Evolutionary conservation across 2,329 filamentous ascomycete genomes (phyloP).

Genomic region (Didymella sp.): DNA sequence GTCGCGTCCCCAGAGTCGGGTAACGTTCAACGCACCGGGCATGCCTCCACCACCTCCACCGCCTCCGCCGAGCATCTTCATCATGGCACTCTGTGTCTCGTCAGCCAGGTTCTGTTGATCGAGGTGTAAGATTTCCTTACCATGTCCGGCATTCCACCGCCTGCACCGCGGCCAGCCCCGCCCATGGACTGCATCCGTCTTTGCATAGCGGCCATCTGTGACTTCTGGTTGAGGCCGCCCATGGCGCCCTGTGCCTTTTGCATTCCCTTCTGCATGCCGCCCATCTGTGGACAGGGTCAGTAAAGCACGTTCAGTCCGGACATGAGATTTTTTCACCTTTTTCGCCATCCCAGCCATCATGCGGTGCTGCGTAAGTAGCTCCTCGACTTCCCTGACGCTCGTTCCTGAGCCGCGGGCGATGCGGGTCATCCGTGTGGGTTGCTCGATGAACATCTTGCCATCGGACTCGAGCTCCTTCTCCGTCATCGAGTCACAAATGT

Average conservation of each 20-base stretch:
- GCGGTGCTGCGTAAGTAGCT: conserved; percentile 93
- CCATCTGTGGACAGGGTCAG: conserved; percentile 62
- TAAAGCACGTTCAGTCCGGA: not conserved
- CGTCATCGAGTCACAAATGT: conserved; percentile 98
- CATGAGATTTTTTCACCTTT: conserved; percentile 57
- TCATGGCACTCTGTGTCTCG: conserved; percentile 65
- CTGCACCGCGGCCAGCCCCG: conserved; percentile 67
- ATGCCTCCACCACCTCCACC: conserved; percentile 66
- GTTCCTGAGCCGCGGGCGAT: conserved; percentile 91
- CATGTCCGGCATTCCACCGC: conserved; percentile 74
- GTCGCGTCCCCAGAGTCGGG: not conserved
- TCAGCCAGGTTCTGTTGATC: not conserved
- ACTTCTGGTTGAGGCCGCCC: conserved; percentile 87
- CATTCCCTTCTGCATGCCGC: conserved; percentile 92
- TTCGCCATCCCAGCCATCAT: conserved; percentile 99
- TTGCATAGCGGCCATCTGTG: conserved; percentile 97
- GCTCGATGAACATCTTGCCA: conserved; percentile 90
- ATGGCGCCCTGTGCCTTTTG: conserved; percentile 90
- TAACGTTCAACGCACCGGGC: conserved; percentile 49
- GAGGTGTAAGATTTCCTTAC: conserved; percentile 31
- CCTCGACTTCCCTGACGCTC: conserved; percentile 90
- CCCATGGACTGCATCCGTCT: conserved; percentile 94
- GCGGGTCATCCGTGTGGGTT: conserved; percentile 90
- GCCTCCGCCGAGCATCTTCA: conserved; percentile 84
- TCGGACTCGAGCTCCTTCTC: conserved; percentile 94